Evolutionary conservation across 2,329 filamentous ascomycete species (phyloP), one percentile per base, ranked within the genome.

Genomic region (Aspergillus niger): DNA sequence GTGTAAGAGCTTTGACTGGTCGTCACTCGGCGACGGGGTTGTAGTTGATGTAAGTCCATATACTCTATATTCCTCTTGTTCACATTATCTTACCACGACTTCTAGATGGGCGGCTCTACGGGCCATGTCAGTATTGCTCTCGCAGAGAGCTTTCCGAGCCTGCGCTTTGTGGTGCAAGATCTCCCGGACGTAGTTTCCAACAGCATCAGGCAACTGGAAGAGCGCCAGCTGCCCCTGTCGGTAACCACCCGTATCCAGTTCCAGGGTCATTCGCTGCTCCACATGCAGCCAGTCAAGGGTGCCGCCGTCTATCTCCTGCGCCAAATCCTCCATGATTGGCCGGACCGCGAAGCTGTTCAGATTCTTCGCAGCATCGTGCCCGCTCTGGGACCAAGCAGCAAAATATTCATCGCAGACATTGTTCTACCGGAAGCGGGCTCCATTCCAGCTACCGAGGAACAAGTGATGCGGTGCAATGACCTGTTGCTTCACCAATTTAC

Each of bases 81-180:
- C 32, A 17, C 10, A 20, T 20, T 32, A 3, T 5, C 26, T 32
- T 17, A 39, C 44, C 2, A 15, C 13, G 3, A 17, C 28, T 5
- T 13, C 10, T 17, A 70, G 66, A 53, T 73, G 24, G 86, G 86
- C 8, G 86, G 86, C 2, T 84, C 82, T 17, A 82, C 83, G 55
- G 86, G 86, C 0, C 83, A 85, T 50, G 81, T 83, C n/a, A 81
- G 78, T 50, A 77, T 84, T n/a, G 83, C 81, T 3, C 74, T 88
- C 47, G 86, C 83, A 2, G 76, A 76, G 59, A 73, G 72, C 58
- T 85, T 81, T 72, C 77, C 77, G 50, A 77, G 81, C 41, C 79
- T 86, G 65, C 78, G 76, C 49, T 86, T 86, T 67, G 72, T 86
- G 13, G 85, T 84, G 1, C 78, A 84, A 63, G 81, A 84, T 63